Percentiles rank a stretch among this genome's conserved stretches.
These are phyloP conservation scores for Telopea speciosissima DNA, from an alignment of 177 flowering plant genomes.

Conservation along the genomic window DNA sequence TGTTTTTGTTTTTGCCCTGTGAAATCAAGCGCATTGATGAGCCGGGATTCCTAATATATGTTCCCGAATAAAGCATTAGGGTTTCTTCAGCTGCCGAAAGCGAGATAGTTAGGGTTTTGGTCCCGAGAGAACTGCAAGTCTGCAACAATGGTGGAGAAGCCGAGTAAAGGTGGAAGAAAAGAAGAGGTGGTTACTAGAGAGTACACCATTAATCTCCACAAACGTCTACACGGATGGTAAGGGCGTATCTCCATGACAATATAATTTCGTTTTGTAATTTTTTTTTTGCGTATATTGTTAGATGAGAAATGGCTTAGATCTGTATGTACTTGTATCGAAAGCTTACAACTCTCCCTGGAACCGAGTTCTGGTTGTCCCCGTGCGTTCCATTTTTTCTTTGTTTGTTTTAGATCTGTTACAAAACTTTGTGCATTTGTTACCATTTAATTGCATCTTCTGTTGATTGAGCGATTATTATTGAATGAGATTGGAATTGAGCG, in stretches of 20 bases:
- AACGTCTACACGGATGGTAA: constrained; percentile 71
- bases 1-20: no score
- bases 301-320: background rate
- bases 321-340: background rate
- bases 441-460: no score
- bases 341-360: background rate
- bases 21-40: no score
- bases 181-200: constrained; percentile 75
- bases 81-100: no score
- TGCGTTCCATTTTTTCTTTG: background rate
- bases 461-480: no score
- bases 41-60: no score
- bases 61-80: no score
- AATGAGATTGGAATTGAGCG: no score
- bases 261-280: no score
- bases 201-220: constrained; percentile 78
- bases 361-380: background rate
- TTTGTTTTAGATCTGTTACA: background rate
- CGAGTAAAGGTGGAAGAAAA: constrained; percentile 40
- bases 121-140: background rate
- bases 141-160: constrained; percentile 53
- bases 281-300: background rate
- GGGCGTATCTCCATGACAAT: background rate
- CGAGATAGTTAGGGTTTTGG: no score
- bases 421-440: background rate